Evolutionary conservation across 108 stramenopile genomes (phyloP).

Genomic region (Cyclotella cryptica): DNA sequence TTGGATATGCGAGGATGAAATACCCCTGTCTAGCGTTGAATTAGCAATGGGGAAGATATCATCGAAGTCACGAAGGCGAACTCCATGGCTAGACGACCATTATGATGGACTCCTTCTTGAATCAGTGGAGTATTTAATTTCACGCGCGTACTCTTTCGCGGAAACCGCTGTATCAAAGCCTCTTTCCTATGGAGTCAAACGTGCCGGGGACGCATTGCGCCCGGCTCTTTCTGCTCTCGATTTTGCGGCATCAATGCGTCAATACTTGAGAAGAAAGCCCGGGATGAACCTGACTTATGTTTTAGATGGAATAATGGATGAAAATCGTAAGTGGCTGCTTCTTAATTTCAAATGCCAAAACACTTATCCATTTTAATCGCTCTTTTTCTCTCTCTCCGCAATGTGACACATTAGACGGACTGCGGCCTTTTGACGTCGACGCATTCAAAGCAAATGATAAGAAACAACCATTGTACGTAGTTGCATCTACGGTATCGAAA

Average conservation of each 20-base stretch:
- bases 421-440: constrained; percentile 57
- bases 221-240: constrained; percentile 49
- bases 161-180: constrained; percentile 33
- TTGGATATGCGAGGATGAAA: constrained; percentile 42
- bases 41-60: constrained; percentile 37
- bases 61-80: neutral
- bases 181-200: constrained; percentile 29
- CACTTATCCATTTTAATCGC: no score
- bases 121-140: constrained; percentile 31
- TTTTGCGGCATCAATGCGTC: constrained; percentile 46
- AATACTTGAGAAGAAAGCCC: constrained; percentile 47
- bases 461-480: constrained; percentile 48
- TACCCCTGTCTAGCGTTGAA: constrained; percentile 32
- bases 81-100: constrained; percentile 38
- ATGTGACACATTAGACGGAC: constrained; percentile 18
- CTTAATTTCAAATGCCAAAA: no score
- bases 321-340: constrained; percentile 10
- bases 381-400: neutral
- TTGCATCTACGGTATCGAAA: constrained; percentile 44
- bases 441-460: constrained; percentile 53
- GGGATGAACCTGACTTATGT: constrained; percentile 62
- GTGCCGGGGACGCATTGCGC: constrained; percentile 21
- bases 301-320: constrained; percentile 54
- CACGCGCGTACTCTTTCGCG: constrained; percentile 19
- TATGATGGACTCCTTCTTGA: constrained; percentile 45